Conservation (phyloP, 75 land plant genomes). For the Isoetes taiwanensis region DNA sequence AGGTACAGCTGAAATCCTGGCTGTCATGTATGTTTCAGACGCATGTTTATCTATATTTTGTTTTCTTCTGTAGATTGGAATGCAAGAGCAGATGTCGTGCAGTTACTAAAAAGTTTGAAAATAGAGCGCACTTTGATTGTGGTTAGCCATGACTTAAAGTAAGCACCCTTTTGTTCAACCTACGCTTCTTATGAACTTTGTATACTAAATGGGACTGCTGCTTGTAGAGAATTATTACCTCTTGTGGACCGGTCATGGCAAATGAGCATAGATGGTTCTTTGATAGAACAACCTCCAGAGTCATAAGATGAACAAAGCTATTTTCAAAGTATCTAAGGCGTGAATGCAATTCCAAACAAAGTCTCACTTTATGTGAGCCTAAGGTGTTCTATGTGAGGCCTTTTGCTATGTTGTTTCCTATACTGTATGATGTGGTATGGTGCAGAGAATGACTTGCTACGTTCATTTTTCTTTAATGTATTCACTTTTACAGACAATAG, state of each 20-base stretch:
- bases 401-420: no score
- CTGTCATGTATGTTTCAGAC: neutral
- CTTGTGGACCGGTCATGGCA: slow-evolving; percentile 78
- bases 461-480: no score
- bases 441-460: no score
- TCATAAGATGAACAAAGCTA: no score
- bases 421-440: no score
- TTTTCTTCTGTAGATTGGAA: slow-evolving; percentile 88
- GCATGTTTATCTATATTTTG: no score
- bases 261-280: slow-evolving; percentile 78
- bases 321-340: no score
- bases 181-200: neutral
- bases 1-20: slow-evolving; percentile 32
- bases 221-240: slow-evolving; percentile 56
- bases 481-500: no score
- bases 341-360: no score
- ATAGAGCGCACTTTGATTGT: slow-evolving; percentile 71
- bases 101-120: slow-evolving; percentile 63
- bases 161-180: slow-evolving; percentile 12
- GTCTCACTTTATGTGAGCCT: no score
- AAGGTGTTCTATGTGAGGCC: no score
- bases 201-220: neutral
- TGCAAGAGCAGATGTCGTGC: slow-evolving; percentile 79
- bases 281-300: slow-evolving; percentile 44
- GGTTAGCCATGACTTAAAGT: slow-evolving; percentile 97